Evolutionary conservation across 495 filamentous ascomycete species (phyloP), one percentile per base, ranked within the genome.

Genomic region (Daldinia caldariorum): DNA sequence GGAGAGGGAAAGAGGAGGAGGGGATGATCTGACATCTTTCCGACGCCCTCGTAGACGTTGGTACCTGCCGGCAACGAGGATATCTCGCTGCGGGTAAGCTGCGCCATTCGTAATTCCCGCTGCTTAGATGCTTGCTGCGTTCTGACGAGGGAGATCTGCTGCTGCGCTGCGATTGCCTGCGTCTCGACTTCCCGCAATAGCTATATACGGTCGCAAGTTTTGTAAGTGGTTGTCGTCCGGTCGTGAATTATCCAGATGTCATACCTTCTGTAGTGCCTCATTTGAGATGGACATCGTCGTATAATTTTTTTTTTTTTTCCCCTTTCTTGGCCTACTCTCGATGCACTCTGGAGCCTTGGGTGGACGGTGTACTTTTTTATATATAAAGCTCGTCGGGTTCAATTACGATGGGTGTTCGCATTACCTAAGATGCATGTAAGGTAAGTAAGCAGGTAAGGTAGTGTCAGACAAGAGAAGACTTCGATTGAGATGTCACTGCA

Each of bases 141-240:
- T 74, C 92, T 91, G 66, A 94, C 93, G 66, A 97, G 84, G 70
- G 87, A 87, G 75, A 98, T 94, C 74, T 98, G 94, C 78, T 97
- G 94, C 77, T 97, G 93, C 22, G 96, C 91, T 61, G 89, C 87
- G 26, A 92, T 82, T 4, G 94, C 93, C 73, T 93, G 93, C 58
- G 91, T 87, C 79, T 97, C 94, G 72, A 99, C 97, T 79, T 98
- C 95, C 80, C 92, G 90, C 74, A 97, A 86, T 59, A 99, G 85
- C 95, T 99, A 73, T 67, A 57, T 6, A 10, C n/a, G 35, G 35
- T 26, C 1, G 31, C 7, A 35, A 47, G 9, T 22, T 16, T 66
- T 37, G 58, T 65, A 8, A 70, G 65, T 38, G 16, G 41, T 26
- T 20, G 16, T 8, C 18, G 14, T 31, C 31, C 12, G 13, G 29